These are phyloP conservation scores for Filosporella fistucella DNA, from an alignment of 495 filamentous ascomycete genomes.

Conservation along the genomic window DNA sequence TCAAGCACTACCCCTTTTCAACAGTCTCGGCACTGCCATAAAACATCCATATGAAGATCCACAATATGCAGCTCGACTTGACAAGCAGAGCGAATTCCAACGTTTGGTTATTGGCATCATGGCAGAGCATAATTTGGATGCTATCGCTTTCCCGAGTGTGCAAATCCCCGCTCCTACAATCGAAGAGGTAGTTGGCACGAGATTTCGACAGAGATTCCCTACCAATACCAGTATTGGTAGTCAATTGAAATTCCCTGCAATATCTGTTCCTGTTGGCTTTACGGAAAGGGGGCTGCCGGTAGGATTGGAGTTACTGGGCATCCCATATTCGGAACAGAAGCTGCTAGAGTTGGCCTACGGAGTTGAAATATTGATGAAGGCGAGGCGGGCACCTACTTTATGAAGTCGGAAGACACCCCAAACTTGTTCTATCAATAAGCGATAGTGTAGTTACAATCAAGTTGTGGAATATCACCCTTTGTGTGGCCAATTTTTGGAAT, in stretches of 20 bases:
- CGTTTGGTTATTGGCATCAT: conserved; percentile 23
- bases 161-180: conserved; percentile 24
- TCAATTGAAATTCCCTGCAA: conserved; percentile 21
- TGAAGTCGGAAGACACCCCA: too few species aligned
- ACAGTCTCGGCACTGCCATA: conserved; percentile 11
- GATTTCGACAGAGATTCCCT: conserved; percentile 23
- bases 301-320: conserved; percentile 24
- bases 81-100: conserved; percentile 21
- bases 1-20: conserved; percentile 15
- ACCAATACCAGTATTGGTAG: conserved; percentile 26
- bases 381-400: conserved; percentile 8
- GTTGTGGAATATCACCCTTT: too few species aligned
- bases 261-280: conserved; percentile 27
- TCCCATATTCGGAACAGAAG: conserved; percentile 23
- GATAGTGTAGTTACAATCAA: too few species aligned
- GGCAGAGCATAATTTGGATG: conserved; percentile 22
- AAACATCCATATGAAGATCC: conserved; percentile 21
- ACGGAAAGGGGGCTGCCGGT: conserved; percentile 23
- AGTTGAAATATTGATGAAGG: conserved; percentile 15
- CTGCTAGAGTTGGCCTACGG: conserved; percentile 25
- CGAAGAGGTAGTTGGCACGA: conserved; percentile 16
- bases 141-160: conserved; percentile 24
- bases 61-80: conserved; percentile 20
- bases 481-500: too few species aligned
- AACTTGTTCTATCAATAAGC: too few species aligned